phyloP scores from a whole-genome alignment of 768 basidiomycete species.

The Psilocybe azurescens region DNA sequence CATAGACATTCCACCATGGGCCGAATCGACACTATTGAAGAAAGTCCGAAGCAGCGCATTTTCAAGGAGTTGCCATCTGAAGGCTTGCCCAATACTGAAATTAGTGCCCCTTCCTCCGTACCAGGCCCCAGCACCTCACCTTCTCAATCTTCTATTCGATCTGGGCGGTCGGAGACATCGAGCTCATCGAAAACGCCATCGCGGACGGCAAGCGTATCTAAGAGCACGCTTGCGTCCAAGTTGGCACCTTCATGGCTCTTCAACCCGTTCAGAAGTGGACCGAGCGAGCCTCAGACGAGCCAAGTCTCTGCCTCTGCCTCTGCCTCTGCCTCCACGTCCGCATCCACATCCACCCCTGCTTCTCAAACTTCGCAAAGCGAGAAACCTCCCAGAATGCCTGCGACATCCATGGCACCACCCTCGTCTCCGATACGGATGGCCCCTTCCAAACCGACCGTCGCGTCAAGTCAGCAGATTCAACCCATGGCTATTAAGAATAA shows the following conservation, averaged over 20 bases:
- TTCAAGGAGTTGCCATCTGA: constrained; percentile 58
- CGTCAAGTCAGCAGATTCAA: constrained; percentile 39
- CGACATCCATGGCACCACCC: constrained; percentile 11
- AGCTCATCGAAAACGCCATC: constrained; percentile 42
- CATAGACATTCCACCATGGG: constrained; percentile 56
- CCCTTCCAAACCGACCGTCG: constrained; percentile 38
- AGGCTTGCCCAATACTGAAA: constrained; percentile 29
- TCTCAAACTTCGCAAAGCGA: constrained; percentile 27
- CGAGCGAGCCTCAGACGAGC: constrained; percentile 67
- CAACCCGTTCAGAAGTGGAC: constrained; percentile 70
- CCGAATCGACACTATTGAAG: constrained; percentile 70
- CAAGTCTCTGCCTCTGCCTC: constrained; percentile 54
- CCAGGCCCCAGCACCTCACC: constrained; percentile 60
- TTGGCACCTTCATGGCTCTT: constrained; percentile 81
- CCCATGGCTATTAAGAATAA: constrained; percentile 51
- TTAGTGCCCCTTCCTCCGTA: constrained; percentile 28
- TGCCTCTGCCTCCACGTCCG: neutral
- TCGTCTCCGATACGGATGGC: constrained; percentile 42
- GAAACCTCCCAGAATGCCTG: constrained; percentile 12
- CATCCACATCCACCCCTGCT: neutral
- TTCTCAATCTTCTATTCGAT: constrained; percentile 70
- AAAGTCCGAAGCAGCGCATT: constrained; percentile 59
- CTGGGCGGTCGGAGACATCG: constrained; percentile 55
- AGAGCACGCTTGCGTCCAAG: constrained; percentile 56
- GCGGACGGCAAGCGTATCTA: constrained; percentile 27